Base-by-base conservation (phyloP, 2,329 filamentous ascomycete genomes). In the Leptosphaerulina australis region DNA sequence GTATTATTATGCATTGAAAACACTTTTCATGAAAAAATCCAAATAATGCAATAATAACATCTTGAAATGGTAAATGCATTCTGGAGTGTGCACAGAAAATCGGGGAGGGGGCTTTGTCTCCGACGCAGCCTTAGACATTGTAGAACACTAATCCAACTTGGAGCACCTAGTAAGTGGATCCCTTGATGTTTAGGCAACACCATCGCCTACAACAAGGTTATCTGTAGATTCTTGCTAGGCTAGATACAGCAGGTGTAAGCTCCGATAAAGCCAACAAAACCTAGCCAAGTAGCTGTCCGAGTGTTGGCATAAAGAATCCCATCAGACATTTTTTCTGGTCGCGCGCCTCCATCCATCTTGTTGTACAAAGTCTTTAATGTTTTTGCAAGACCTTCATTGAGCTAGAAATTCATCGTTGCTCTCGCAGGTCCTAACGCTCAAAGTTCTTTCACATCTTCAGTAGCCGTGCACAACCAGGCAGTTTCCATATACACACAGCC, bases 31-130 rank as follows among this genome's bases (percentile, higher is more conserved):
- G n/a, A n/a, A n/a, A n/a, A n/a, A n/a, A n/a, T n/a, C n/a, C n/a
- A n/a, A n/a, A n/a, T n/a, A n/a, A n/a, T n/a, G n/a, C n/a, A n/a
- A n/a, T n/a, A n/a, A n/a, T n/a, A n/a, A n/a, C n/a, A n/a, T n/a
- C n/a, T n/a, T n/a, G n/a, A n/a, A n/a, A n/a, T n/a, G n/a, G n/a
- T n/a, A n/a, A n/a, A n/a, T 18, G 14, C 3, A 1, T 11, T 8
- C 22, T 34, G 21, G 30, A 3, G 14, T 37, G 24, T 15, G 8
- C 29, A 22, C 24, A 31, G 26, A 18, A 6, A 18, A 4, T 33
- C 48, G 48, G 48, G 41, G 41, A 51, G 31, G 10, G 21, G 17
- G 22, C 17, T 30, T 12, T n/a, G 10, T 39, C 35, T 50, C 35
- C 47, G 47, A 17, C 2, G 12, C 21, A 11, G 26, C 11, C 33